Evolutionary conservation across 2,329 filamentous ascomycete genomes (phyloP), one percentile per base, ranked within the genome.

Genomic region (Fusarium sp.): DNA sequence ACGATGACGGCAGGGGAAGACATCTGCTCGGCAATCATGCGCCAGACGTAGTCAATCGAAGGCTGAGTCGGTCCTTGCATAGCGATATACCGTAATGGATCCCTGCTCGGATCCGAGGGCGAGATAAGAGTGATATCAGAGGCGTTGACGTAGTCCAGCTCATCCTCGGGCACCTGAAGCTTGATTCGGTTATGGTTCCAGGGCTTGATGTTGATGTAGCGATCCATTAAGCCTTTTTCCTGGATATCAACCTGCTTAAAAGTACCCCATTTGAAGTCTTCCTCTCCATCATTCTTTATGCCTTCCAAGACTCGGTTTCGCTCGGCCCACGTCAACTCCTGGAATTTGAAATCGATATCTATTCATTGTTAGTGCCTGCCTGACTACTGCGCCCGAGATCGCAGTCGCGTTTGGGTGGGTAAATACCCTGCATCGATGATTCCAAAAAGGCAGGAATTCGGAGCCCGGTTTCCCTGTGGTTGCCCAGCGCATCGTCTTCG

Each of bases 151-250:
- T 94, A 96, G 78, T 94, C 90, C 63, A 90, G 85, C 65, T 88
- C 82, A 37, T 87, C 90, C 17, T 91, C 85, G 3, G 92, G 90
- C 2, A 97, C 95, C 39, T 87, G 85, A 19, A 99, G 86, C 76
- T 88, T 90, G 56, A 99, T 85, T 37, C 96, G 89, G 75, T 96
- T 97, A 76, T 92, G 89, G 65, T 91, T 90, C 88, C 92, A 99
- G 0, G 94, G 93, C 76, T 94, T 91, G 67, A 99, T 93, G 75
- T 98, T 97, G 54, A 84, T 78, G 80, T 98, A 99, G 56, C 96
- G 90, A 78, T 98, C 96, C 70, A 95, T 80, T 30, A 70, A 59
- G 44, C 71, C 73, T 61, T 73, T 75, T 52, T 71, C 67, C 37
- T 72, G 68, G 7, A 52, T 56, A 35, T 80, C 77, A 13, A 71